phyloP scores from a whole-genome alignment of 306 rosid genomes.

The Sicyos baderoa region DNA sequence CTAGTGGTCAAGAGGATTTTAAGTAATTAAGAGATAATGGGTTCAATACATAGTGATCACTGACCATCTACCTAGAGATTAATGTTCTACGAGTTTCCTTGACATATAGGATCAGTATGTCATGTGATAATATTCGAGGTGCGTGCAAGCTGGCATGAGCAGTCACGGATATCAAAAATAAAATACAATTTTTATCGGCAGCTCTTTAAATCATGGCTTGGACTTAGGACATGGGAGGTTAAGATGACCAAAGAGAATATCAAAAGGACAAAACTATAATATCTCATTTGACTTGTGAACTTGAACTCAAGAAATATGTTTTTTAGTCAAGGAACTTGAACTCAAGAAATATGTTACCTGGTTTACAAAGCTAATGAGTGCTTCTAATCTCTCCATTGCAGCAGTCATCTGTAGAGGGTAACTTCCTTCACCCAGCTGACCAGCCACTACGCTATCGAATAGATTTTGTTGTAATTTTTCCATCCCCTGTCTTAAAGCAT shows the following conservation, averaged over 20 bases:
- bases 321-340: no score
- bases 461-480: constrained; percentile 64
- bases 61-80: no score
- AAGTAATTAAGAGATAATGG: no score
- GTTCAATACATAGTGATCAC: no score
- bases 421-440: constrained; percentile 43
- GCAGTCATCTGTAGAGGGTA: constrained; percentile 38
- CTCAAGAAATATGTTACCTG: constrained; percentile 43
- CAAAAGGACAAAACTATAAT: neutral
- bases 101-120: no score
- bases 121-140: no score
- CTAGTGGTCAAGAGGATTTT: no score
- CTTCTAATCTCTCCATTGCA: constrained; percentile 78
- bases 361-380: constrained; percentile 54
- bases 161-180: no score
- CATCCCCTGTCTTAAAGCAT: constrained; percentile 84
- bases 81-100: no score
- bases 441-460: constrained; percentile 47
- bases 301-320: neutral
- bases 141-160: no score
- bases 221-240: neutral
- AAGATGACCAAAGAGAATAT: neutral
- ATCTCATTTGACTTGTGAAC: neutral
- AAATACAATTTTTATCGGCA: no score
- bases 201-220: neutral